Evolutionary conservation across 2,329 filamentous ascomycete genomes (phyloP).

Genomic region (Neonectria neomacrospora): DNA sequence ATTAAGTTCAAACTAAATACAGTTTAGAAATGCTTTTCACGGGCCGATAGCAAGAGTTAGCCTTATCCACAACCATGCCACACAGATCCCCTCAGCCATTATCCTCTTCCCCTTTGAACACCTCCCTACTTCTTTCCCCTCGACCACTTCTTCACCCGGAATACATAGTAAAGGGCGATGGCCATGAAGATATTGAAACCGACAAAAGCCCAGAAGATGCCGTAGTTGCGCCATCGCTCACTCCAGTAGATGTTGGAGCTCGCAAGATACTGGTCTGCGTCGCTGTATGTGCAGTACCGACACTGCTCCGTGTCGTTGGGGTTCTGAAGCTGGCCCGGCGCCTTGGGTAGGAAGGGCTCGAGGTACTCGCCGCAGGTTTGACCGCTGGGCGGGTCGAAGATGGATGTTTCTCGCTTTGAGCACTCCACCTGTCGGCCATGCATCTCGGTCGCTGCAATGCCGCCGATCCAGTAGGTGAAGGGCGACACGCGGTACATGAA

Average conservation of each 20-base stretch:
- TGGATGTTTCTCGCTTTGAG: conserved; percentile 65
- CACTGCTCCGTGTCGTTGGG: conserved; percentile 66
- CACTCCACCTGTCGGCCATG: conserved; percentile 65
- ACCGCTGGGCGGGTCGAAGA: conserved; percentile 71
- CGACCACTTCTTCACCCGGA: conserved; percentile 60
- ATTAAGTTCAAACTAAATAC: neutral
- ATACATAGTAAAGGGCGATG: conserved; percentile 70
- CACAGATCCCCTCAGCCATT: no score
- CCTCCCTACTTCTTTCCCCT: conserved; percentile 13
- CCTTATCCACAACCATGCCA: no score
- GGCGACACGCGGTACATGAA: conserved; percentile 78
- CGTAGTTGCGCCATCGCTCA: conserved; percentile 76
- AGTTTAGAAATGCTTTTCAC: no score
- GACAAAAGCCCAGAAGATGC: conserved; percentile 75
- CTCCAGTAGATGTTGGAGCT: conserved; percentile 59
- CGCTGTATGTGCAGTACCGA: conserved; percentile 72
- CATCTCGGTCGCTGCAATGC: conserved; percentile 74
- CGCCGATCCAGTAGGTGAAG: conserved; percentile 75
- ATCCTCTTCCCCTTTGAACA: neutral
- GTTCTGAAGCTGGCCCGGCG: conserved; percentile 71
- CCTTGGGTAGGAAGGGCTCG: conserved; percentile 60
- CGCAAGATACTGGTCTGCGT: conserved; percentile 70
- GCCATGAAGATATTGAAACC: conserved; percentile 70
- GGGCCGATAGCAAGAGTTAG: no score
- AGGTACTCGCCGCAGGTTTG: conserved; percentile 74